Percentiles rank a stretch among this genome's conserved stretches.
Conservation (phyloP, 31 red algal species). For the Asparagopsis taxiformis region DNA sequence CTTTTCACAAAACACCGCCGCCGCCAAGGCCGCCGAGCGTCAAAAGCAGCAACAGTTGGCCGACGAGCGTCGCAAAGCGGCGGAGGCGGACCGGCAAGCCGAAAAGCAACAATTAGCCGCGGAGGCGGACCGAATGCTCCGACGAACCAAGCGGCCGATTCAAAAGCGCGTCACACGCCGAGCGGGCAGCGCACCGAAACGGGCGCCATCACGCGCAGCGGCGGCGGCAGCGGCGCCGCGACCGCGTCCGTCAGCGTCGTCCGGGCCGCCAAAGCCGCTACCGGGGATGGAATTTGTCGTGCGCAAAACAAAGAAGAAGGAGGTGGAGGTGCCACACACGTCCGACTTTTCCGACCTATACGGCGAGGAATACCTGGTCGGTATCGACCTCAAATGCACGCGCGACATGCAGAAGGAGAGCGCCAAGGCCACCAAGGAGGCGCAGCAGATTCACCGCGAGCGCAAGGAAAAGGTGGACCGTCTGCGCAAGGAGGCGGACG, state of each 20-base stretch:
- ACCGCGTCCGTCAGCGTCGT: background rate
- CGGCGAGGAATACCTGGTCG: conserved; percentile 50
- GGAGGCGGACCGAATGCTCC: background rate
- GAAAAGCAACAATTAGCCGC: background rate
- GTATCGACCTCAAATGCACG: conserved; percentile 29
- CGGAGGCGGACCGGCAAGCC: background rate
- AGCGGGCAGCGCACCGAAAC: no score
- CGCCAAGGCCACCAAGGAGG: conserved; percentile 42
- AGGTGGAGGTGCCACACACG: conserved; percentile 54
- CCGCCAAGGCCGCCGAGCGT: background rate
- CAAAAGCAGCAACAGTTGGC: background rate
- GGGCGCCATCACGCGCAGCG: background rate
- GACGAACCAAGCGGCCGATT: background rate
- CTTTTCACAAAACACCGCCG: background rate
- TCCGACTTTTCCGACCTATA: conserved; percentile 58
- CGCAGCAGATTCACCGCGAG: conserved; percentile 43
- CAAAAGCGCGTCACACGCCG: background rate
- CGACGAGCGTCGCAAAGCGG: background rate
- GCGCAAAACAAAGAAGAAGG: conserved; percentile 41
- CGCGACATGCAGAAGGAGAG: conserved; percentile 34
- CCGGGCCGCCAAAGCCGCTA: conserved; percentile 38
- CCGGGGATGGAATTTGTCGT: conserved; percentile 60
- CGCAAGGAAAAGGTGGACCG: conserved; percentile 3
- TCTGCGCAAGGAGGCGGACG: conserved; percentile 13
- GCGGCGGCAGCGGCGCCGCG: background rate